Percentiles rank a stretch among this genome's conserved stretches.
Evolutionary conservation across 495 filamentous ascomycete species (phyloP).

Genomic region (Daldinia childiae): DNA sequence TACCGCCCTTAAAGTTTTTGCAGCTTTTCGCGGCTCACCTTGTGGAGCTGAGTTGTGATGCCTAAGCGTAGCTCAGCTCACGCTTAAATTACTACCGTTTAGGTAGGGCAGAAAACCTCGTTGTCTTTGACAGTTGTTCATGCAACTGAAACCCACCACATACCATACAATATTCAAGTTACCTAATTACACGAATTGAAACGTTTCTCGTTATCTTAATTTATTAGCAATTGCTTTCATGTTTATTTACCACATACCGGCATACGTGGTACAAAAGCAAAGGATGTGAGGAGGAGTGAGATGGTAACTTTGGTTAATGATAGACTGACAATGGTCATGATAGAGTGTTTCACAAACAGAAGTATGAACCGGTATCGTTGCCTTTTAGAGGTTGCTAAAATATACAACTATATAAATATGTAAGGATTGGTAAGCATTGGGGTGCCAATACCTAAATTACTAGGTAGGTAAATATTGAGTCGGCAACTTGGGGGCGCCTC

Average conservation of each 20-base stretch:
- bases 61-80: background rate
- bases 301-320: background rate
- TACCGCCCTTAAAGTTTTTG: background rate
- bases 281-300: background rate
- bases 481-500: too few species aligned
- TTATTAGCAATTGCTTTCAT: background rate
- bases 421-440: background rate
- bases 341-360: background rate
- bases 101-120: background rate
- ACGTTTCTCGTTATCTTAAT: background rate
- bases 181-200: background rate
- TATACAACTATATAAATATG: background rate
- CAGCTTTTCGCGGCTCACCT: background rate
- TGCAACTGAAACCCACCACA: background rate
- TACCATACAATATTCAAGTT: background rate
- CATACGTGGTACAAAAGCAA: background rate
- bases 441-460: too few species aligned
- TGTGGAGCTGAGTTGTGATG: background rate
- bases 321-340: background rate
- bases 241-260: background rate
- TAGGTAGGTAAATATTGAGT: too few species aligned
- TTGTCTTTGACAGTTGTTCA: conserved; percentile 2
- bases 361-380: background rate
- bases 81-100: background rate
- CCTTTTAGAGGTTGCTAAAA: too few species aligned